phyloP scores from a whole-genome alignment of 2,329 filamentous ascomycete species.

The Trichoderma breve region DNA sequence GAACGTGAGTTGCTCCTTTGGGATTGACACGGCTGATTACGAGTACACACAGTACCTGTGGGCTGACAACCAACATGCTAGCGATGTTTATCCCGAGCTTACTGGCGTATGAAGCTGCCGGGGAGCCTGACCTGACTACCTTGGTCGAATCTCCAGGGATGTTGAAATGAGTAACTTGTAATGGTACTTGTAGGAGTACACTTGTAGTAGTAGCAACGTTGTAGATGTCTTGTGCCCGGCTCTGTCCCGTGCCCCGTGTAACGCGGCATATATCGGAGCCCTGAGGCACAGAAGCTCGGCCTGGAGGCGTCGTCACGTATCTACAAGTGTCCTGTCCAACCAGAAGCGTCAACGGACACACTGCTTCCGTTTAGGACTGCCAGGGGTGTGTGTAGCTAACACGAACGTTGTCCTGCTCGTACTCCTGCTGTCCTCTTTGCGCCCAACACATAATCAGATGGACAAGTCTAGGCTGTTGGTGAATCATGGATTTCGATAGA shows the following conservation, averaged over 20 bases:
- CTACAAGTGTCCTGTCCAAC: not conserved
- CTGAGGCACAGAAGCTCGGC: not conserved
- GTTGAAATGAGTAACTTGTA: not conserved
- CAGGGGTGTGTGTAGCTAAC: not conserved
- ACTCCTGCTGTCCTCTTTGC: not conserved
- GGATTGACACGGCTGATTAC: not conserved
- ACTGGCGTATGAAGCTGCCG: not conserved
- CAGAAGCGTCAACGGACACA: not conserved
- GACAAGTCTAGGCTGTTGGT: not conserved
- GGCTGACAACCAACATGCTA: slow-evolving; percentile 2
- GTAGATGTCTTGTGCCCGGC: not conserved
- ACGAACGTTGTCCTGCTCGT: not conserved
- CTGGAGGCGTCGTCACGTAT: not conserved
- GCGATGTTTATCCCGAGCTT: slow-evolving; percentile 17
- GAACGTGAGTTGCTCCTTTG: slow-evolving; percentile 45
- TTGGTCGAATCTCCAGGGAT: too few relatives aligned
- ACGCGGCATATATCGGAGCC: not conserved
- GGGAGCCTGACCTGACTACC: slow-evolving; percentile 31
- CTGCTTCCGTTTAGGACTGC: not conserved
- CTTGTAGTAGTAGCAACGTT: not conserved
- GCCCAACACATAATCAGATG: not conserved
- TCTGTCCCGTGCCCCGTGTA: not conserved
- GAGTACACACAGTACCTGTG: not conserved
- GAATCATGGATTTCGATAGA: not conserved
- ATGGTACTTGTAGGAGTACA: not conserved